Conservation (phyloP, 306 rosid species). For the Phaseolus lunatus region DNA sequence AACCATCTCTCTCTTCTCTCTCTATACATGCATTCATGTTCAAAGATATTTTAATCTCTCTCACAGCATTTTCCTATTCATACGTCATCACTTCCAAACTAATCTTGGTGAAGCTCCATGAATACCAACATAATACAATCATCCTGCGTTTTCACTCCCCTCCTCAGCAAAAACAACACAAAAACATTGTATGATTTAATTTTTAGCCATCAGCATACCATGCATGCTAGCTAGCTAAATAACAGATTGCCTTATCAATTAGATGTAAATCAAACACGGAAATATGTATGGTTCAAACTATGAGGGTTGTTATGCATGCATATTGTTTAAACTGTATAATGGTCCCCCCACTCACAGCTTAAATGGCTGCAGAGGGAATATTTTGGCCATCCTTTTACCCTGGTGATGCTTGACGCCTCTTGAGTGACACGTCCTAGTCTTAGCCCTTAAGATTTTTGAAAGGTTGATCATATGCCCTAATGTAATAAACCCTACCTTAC, state of each 20-base stretch:
- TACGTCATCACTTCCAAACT: neutral
- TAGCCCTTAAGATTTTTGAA: constrained; percentile 29
- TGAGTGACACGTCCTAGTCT: constrained; percentile 56
- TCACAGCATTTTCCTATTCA: neutral
- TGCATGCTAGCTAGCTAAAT: neutral
- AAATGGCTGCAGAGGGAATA: constrained; percentile 40
- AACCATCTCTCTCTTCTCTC: no score
- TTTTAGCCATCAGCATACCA: no score
- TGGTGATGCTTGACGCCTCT: constrained; percentile 47
- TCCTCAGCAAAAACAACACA: neutral
- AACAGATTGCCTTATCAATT: neutral
- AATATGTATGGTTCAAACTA: constrained; percentile 5
- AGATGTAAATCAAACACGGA: neutral
- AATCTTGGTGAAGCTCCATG: neutral
- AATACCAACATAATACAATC: constrained; percentile 36
- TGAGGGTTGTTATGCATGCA: constrained; percentile 24
- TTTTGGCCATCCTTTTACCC: constrained; percentile 32
- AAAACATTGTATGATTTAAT: neutral
- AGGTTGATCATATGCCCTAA: constrained; percentile 1
- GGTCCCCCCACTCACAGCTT: constrained; percentile 49
- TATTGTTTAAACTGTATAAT: constrained; percentile 14
- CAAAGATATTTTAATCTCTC: constrained; percentile 2
- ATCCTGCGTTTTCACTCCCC: neutral
- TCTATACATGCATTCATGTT: no score
- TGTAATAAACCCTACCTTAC: neutral